phyloP scores from a whole-genome alignment of 2,329 filamentous ascomycete species.

The Salinomyces thailandicus region DNA sequence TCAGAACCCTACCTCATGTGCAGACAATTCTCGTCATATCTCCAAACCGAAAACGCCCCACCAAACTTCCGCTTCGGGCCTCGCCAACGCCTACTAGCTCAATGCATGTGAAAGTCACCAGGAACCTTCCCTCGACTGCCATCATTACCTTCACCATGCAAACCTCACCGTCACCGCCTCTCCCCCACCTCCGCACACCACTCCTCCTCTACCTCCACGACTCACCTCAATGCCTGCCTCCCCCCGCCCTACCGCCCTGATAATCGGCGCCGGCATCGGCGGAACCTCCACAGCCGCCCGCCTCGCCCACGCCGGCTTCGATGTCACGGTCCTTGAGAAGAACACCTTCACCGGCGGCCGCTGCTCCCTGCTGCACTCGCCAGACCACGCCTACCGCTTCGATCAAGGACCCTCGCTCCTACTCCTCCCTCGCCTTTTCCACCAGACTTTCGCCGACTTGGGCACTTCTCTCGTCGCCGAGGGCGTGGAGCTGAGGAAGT shows the following conservation, averaged over 20 bases:
- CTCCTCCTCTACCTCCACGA: background rate
- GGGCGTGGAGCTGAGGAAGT: slow-evolving; percentile 58
- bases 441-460: slow-evolving; percentile 57
- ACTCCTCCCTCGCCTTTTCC: slow-evolving; percentile 60
- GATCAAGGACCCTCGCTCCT: slow-evolving; percentile 68
- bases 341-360: slow-evolving; percentile 62
- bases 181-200: background rate
- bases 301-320: slow-evolving; percentile 57
- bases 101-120: background rate
- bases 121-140: too few relatives aligned
- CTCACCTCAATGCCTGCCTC: slow-evolving; percentile 2
- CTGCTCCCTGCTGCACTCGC: slow-evolving; percentile 51
- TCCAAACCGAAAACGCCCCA: too few relatives aligned
- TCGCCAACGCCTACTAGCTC: background rate
- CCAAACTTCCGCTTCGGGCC: background rate
- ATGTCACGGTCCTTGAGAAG: slow-evolving; percentile 70
- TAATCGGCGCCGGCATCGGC: slow-evolving; percentile 49
- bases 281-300: slow-evolving; percentile 60
- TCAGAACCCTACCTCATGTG: too few relatives aligned
- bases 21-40: too few relatives aligned
- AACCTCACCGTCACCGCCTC: background rate
- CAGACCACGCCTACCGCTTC: slow-evolving; percentile 44
- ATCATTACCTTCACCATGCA: background rate
- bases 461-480: slow-evolving; percentile 55
- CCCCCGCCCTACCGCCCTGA: background rate